Conservation (phyloP, 768 basidiomycete genomes). For the Trametes cubensis region DNA sequence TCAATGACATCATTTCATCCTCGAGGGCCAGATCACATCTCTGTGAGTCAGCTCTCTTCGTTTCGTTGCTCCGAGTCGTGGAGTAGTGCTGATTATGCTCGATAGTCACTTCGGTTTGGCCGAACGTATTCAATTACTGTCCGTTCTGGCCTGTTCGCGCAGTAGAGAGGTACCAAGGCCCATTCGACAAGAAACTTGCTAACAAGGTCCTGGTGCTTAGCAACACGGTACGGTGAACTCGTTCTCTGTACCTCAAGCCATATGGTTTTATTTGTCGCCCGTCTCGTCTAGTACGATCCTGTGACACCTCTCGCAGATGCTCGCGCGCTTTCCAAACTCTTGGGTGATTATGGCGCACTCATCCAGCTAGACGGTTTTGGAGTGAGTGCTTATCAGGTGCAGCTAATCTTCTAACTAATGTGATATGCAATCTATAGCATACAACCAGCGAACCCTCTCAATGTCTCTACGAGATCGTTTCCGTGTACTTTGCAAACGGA, state of each 20-base stretch:
- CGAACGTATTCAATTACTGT: conserved; percentile 5
- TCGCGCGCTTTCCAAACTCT: not conserved
- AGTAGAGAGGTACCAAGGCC: conserved; percentile 17
- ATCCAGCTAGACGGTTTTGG: conserved; percentile 10
- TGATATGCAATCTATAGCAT: not conserved
- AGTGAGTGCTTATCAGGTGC: too few relatives aligned
- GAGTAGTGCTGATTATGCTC: not conserved
- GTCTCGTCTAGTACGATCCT: conserved; percentile 5
- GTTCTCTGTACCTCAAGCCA: not conserved
- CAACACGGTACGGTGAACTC: conserved; percentile 2
- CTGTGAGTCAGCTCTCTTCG: not conserved
- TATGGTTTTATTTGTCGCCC: too few relatives aligned
- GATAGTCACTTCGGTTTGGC: conserved; percentile 7
- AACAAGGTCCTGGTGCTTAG: conserved; percentile 12
- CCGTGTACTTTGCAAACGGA: conserved; percentile 11
- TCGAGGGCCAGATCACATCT: conserved; percentile 7
- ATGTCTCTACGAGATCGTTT: conserved; percentile 3
- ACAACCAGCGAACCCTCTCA: conserved; percentile 5
- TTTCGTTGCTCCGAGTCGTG: not conserved
- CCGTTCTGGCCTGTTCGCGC: conserved; percentile 18
- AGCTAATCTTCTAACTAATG: not conserved
- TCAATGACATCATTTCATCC: conserved; percentile 8
- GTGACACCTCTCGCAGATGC: conserved; percentile 10
- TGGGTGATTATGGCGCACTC: conserved; percentile 7
- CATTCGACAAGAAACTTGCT: conserved; percentile 13